These are phyloP conservation scores for Ophiocordyceps camponoti-floridani DNA, from an alignment of 2,329 filamentous ascomycete genomes.

Conservation along the genomic window DNA sequence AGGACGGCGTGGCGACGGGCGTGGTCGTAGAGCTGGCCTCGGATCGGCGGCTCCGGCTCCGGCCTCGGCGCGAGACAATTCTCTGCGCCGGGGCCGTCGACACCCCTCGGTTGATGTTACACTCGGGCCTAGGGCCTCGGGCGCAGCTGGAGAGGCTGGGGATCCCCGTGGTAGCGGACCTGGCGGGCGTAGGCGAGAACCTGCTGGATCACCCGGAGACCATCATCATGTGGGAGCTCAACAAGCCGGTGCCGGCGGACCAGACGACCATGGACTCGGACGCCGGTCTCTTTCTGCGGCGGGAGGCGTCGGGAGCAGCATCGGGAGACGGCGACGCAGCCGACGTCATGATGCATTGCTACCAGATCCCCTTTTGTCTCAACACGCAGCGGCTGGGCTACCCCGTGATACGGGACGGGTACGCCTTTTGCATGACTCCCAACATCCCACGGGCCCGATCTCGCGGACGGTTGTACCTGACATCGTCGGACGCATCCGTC, in stretches of 20 bases:
- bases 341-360: conserved; percentile 94
- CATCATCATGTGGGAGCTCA: conserved; percentile 58
- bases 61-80: conserved; percentile 57
- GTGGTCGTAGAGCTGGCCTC: conserved; percentile 45
- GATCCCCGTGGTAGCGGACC: conserved; percentile 36
- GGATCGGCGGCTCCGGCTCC: conserved; percentile 35
- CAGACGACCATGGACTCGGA: conserved; percentile 88
- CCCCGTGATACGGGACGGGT: conserved; percentile 41
- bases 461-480: conserved; percentile 60
- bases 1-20: conserved; percentile 52
- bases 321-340: conserved; percentile 56
- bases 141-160: conserved; percentile 32
- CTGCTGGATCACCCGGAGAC: conserved; percentile 42
- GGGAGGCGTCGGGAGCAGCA: conserved; percentile 49
- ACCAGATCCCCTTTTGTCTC: conserved; percentile 81
- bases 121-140: conserved; percentile 38
- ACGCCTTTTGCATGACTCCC: conserved; percentile 86
- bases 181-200: conserved; percentile 43
- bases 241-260: conserved; percentile 54
- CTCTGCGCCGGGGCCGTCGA: conserved; percentile 68
- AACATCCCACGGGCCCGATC: conserved; percentile 76
- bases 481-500: conserved; percentile 53
- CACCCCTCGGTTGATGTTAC: conserved; percentile 49
- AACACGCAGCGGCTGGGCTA: conserved; percentile 73
- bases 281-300: conserved; percentile 72